Evolutionary conservation across 352 stramenopile species (phyloP), one percentile per base, ranked within the genome.

Genomic region (Globisporangium camurandrum): DNA sequence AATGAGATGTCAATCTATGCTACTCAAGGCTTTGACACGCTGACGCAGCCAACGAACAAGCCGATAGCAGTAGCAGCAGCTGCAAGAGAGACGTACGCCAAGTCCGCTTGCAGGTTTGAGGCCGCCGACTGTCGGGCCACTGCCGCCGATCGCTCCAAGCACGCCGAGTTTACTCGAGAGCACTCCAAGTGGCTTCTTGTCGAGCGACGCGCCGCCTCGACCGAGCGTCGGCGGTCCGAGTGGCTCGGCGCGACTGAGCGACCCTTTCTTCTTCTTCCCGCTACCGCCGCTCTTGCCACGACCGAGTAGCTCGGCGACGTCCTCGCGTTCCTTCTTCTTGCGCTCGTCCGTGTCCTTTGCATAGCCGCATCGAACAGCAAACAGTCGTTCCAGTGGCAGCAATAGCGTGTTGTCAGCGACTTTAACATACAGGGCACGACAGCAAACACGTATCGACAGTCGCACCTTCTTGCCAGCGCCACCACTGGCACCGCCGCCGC

Each of bases 291-390:
- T 60, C 44, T 78, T 75, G 43, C 68, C 33, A 20, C 33, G 71
- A 3, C 80, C 80, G 17, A 94, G 52, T n/a, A 94, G 65, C 49
- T 87, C 75, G 4, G 75, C 75, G 2, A 92, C 76, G 39, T 94
- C 83, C 22, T 90, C 79, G 47, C 84, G 86, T 47, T 79, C 83
- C 51, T 87, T 86, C 40, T 81, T 83, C 57, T 88, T 90, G 46
- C 75, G 75, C 45, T 86, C 69, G 43, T 88, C 75, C 16, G 64
- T 71, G 39, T 92, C 72, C 68, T 90, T n/a, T n/a, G n/a, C n/a
- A n/a, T n/a, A n/a, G n/a, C n/a, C n/a, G n/a, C n/a, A n/a, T n/a
- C n/a, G n/a, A n/a, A n/a, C n/a, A n/a, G n/a, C n/a, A n/a, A n/a
- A n/a, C n/a, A n/a, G n/a, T n/a, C n/a, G n/a, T n/a, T n/a, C n/a